Evolutionary conservation across 805 yeast species (phyloP).

Genomic region (Lipomyces starkeyi): DNA sequence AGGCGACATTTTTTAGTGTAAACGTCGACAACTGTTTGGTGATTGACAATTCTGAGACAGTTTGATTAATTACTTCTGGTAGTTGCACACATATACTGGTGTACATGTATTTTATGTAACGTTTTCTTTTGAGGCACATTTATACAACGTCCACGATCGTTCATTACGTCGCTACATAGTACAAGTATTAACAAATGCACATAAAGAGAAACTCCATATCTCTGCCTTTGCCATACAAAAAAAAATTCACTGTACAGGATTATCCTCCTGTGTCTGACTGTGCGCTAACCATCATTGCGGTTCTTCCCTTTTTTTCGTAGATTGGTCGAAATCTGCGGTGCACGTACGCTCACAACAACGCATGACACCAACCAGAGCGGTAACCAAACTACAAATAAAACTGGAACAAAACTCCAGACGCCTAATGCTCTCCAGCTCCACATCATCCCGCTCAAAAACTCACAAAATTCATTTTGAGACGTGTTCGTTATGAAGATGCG

Average conservation of each 20-base stretch:
- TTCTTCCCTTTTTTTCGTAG: not conserved
- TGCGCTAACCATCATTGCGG: not conserved
- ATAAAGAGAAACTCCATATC: not conserved
- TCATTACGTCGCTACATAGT: not conserved
- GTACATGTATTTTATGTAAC: not conserved
- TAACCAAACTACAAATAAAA: conserved; percentile 62
- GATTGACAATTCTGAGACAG: not conserved
- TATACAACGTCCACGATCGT: not conserved
- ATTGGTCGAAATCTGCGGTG: not conserved
- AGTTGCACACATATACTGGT: not conserved
- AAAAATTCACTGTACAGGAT: not conserved
- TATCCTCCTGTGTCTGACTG: not conserved
- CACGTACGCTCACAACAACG: conserved; percentile 4
- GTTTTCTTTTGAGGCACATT: not conserved
- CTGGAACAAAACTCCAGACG: conserved; percentile 80
- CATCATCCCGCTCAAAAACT: conserved; percentile 47
- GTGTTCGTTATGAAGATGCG: not conserved
- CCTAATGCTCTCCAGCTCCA: conserved; percentile 71
- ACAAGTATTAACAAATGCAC: not conserved
- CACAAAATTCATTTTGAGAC: not conserved
- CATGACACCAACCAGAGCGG: conserved; percentile 71
- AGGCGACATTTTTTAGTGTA: not conserved
- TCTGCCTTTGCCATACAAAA: not conserved
- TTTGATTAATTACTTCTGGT: not conserved
- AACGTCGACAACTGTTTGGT: not conserved